Evolutionary conservation across 352 stramenopile genomes (phyloP), one percentile per base, ranked within the genome.

Genomic region (Phytophthora multivora): DNA sequence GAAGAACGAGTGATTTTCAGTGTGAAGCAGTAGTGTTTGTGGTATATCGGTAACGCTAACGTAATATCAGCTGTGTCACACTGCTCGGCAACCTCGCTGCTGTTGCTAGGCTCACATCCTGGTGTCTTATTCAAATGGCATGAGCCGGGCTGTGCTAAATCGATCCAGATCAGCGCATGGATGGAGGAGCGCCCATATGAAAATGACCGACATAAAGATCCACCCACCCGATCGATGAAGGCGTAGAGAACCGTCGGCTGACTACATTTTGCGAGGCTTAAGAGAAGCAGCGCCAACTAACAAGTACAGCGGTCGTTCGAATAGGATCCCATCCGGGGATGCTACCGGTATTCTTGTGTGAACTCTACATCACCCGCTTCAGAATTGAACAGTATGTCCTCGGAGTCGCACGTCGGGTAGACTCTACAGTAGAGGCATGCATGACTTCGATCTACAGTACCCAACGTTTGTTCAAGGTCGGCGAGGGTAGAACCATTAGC

Each of bases 51-150:
- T 28, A 15, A 5, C 48, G 28, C 40, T 21, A 13, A 25, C 38
- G 19, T 26, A 19, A 38, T n/a, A 2, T 23, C 55, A 57, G 38
- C 36, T 58, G 55, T 63, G 46, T 57, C 55, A 30, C 46, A 63
- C 55, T 30, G 35, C 25, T 33, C 33, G 25, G 2, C 30, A 26
- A 26, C 3, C 23, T 28, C 21, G 38, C 39, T 40, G 35, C 23
- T 31, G 53, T 25, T 23, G 19, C 54, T 38, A 11, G 18, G 26
- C 30, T 51, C 31, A 53, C 53, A 51, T 53, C 42, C n/a, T 52
- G 49, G 30, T 45, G 35, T 18, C 15, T 9, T 35, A 19, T n/a
- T 13, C 16, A 43, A 41, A 5, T 41, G 31, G n/a, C 2, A 7
- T 41, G 40, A n/a, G 49, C 30, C 49, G 51, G 43, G 23, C 11